Evolutionary conservation across 1,284 basidiomycete species (phyloP).

Genomic region (Phellopilus nigrolimitatus): DNA sequence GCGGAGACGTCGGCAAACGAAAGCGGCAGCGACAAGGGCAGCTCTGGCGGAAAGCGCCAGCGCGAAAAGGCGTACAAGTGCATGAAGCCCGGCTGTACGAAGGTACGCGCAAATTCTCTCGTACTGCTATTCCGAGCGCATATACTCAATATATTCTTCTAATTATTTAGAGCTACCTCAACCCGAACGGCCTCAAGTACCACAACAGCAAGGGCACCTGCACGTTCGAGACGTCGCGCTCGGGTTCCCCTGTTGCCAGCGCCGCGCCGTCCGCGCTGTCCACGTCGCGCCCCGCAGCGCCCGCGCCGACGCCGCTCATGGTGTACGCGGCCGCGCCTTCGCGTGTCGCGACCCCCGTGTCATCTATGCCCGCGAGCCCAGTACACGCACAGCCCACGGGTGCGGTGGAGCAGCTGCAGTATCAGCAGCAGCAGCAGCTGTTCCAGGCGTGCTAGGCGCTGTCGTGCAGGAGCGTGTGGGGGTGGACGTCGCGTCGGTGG

Average conservation of each 20-base stretch:
- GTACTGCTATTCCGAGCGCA: neutral
- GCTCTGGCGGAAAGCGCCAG: neutral
- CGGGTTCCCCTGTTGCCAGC: neutral
- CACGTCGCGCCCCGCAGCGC: neutral
- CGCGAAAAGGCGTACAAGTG: conserved; percentile 36
- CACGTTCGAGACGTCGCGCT: conserved; percentile 28
- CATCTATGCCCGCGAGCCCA: neutral
- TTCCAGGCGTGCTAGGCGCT: neutral
- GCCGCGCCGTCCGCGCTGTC: neutral
- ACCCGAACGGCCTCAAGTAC: conserved; percentile 60
- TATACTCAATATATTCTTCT: conserved; percentile 1
- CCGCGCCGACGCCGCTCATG: neutral
- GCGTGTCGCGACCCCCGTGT: neutral
- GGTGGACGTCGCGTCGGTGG: too few species aligned
- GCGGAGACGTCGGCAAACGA: neutral
- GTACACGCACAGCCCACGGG: neutral
- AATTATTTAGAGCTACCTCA: conserved; percentile 41
- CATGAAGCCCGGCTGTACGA: conserved; percentile 38
- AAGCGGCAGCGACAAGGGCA: neutral
- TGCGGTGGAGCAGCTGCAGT: neutral
- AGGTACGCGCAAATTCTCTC: conserved; percentile 27
- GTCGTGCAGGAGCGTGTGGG: neutral
- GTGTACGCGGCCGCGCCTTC: neutral
- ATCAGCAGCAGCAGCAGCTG: neutral
- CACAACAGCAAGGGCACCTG: conserved; percentile 59